These are phyloP conservation scores for Wickerhamomyces tratensis DNA, from an alignment of 805 yeast species.

Conservation along the genomic window DNA sequence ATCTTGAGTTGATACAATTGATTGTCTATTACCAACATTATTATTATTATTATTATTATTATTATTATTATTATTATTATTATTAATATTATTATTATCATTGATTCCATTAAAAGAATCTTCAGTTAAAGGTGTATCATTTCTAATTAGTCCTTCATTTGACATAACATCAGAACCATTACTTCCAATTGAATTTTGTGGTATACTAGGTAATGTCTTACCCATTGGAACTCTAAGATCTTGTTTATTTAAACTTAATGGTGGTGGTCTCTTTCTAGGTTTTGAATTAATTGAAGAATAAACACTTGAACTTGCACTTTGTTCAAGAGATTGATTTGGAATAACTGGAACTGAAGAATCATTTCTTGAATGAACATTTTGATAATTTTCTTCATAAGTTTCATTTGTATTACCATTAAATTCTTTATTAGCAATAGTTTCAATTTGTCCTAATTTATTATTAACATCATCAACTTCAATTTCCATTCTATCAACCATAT, in stretches of 20 bases:
- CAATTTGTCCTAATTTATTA: slow-evolving; percentile 3
- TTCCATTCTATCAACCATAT: slow-evolving; percentile 25
- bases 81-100: background rate
- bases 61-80: background rate
- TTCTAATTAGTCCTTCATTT: background rate
- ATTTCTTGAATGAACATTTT: slow-evolving; percentile 4
- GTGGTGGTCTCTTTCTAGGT: slow-evolving; percentile 7
- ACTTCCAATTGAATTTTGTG: background rate
- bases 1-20: background rate
- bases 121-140: background rate
- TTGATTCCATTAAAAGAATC: slow-evolving; percentile 1
- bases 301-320: background rate
- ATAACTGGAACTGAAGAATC: slow-evolving; percentile 7
- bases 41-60: background rate
- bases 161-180: slow-evolving; percentile 7
- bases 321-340: slow-evolving; percentile 15
- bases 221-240: too few species aligned
- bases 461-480: slow-evolving; percentile 17
- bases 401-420: too few species aligned
- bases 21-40: background rate
- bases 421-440: too few species aligned
- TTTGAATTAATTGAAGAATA: background rate
- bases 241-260: background rate
- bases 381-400: background rate
- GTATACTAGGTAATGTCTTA: too few species aligned